phyloP scores from a whole-genome alignment of 805 yeast genomes.

The Schwanniomyces polymorphus region DNA sequence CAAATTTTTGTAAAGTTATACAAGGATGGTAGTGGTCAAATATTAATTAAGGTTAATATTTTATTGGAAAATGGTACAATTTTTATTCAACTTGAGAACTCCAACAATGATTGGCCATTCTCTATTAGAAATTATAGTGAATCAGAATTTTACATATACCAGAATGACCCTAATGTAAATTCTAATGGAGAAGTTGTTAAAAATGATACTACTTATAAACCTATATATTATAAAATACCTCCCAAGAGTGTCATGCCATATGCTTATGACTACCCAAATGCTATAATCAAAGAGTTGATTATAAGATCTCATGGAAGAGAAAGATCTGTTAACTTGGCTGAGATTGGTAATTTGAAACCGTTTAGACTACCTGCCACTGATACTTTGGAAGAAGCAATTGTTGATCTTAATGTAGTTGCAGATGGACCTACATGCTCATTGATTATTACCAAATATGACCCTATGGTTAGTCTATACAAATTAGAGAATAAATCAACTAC shows the following conservation, averaged over 20 bases:
- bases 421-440: slow-evolving; percentile 94
- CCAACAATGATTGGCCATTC: slow-evolving; percentile 85
- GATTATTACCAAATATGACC: slow-evolving; percentile 79
- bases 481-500: slow-evolving; percentile 32
- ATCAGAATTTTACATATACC: slow-evolving; percentile 82
- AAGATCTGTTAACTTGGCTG: slow-evolving; percentile 81
- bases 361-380: slow-evolving; percentile 65
- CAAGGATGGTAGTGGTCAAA: slow-evolving; percentile 64
- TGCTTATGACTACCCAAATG: slow-evolving; percentile 97
- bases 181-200: slow-evolving; percentile 59
- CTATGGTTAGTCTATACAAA: slow-evolving; percentile 74
- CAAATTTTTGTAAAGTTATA: slow-evolving; percentile 70
- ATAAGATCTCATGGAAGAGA: slow-evolving; percentile 71
- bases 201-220: slow-evolving; percentile 61
- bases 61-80: slow-evolving; percentile 79
- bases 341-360: slow-evolving; percentile 88
- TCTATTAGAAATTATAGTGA: slow-evolving; percentile 89
- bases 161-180: slow-evolving; percentile 71
- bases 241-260: slow-evolving; percentile 95
- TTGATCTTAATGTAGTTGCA: slow-evolving; percentile 89
- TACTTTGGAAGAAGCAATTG: slow-evolving; percentile 46
- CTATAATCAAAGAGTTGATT: slow-evolving; percentile 75
- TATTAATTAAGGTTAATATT: slow-evolving; percentile 69
- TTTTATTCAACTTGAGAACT: slow-evolving; percentile 71
- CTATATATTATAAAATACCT: slow-evolving; percentile 79